Evolutionary conservation across 805 yeast genomes (phyloP), one percentile per base, ranked within the genome.

Genomic region (Spathaspora boniae): DNA sequence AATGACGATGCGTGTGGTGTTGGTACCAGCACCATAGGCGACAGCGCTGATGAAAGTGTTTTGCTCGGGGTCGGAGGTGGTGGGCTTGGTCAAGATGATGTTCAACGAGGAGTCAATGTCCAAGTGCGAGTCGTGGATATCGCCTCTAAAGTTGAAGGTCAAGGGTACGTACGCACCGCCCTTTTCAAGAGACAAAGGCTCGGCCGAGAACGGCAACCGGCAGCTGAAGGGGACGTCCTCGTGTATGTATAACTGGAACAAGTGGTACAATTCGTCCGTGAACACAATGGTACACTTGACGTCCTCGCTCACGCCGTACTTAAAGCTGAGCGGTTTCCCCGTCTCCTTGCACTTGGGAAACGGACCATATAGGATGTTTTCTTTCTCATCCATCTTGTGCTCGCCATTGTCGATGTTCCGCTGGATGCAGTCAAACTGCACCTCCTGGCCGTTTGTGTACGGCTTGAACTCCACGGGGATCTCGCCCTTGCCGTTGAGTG

Each of bases 151-250:
- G 46, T 76, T 75, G 52, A 83, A 68, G 5, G 77, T 71, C 37
- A 82, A 56, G 4, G 91, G 89, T 9, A 82, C 60, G 23, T 51
- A 60, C 6, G 74, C 73, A 2, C 70, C 70, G 5, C 68, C 69
- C 45, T 59, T 56, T 36, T 60, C 68, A 23, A 70, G 62, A 27
- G 65, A 60, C 36, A 64, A 59, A 24, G 61, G 61, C 31, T 62
- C 69, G 14, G 72, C 59, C 39, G 70, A 62, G 31, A 76, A 54
- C 3, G 84, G 82, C 7, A 81, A 45, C 37, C 82, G 64, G 54
- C 93, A 84, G 31, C 83, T 72, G 51, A 79, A 76, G 19, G 93
- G 93, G 6, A 74, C 78, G 53, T 84, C 93, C 51, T 83, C 82
- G 54, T 84, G 93, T 28, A 84, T 62, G 52, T 83, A 83, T 31